Evolutionary conservation across 805 yeast species (phyloP), one percentile per base, ranked within the genome.

Genomic region (Pichia insulana): DNA sequence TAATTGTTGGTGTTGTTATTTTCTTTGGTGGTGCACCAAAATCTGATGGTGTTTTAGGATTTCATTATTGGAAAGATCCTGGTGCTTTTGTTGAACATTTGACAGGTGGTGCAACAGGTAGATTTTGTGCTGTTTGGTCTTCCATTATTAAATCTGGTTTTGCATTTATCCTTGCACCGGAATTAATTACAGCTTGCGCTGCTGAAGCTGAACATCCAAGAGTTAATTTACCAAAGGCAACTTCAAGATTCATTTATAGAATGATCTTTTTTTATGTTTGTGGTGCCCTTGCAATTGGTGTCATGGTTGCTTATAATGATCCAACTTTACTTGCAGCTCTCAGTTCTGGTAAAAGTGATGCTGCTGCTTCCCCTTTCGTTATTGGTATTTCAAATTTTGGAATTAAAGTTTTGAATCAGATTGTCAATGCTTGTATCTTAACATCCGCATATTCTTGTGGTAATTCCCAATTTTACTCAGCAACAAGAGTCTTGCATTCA

Each of bases 281-380:
- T 32, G 74, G 82, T 44, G 67, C 78, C 35, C 65, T 78, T 42
- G 64, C 75, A 44, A 68, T 80, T 49, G 80, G 83, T 51, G 70
- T 76, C 60, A 71, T 79, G 47, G 84, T 78, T 40, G 68, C 78
- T 37, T 69, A 68, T 39, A 68, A 65, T 39, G 78, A 78, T 52
- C 62, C 67, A 18, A 63, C 65, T 39, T 65, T 80, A 45, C 58
- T 72, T 47, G 49, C 46, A 36, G 73, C 72, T 9, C 58, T 72
- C 50, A 65, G 65, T 3, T 59, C 64, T 31, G 79, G 77, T 48
- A 37, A 58, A 8, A 47, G 61, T 2, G 75, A 78, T 48, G 92
- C 94, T 4, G 75, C 80, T 37, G 90, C 90, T 17, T 83, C 94
- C 13, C 96, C 96, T 27, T 87, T 83, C 54, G 90, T 85, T 41